Evolutionary conservation across 1,139 yeast genomes (phyloP).

Genomic region (Blastobotrys ciferrii): DNA sequence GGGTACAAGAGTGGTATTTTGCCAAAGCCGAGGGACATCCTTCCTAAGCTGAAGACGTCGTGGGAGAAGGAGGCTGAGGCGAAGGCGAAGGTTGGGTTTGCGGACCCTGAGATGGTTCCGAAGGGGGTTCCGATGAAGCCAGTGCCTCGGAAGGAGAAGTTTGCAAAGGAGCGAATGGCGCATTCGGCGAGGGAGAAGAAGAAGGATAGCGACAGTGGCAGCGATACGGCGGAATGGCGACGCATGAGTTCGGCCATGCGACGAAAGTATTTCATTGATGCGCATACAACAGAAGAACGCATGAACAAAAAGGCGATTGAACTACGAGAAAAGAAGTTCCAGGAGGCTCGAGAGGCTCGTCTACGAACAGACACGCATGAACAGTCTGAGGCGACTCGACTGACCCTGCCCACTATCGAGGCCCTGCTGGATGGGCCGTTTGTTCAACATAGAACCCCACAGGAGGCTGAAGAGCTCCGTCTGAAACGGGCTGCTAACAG

Average conservation of each 20-base stretch:
- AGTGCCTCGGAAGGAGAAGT: slow-evolving; percentile 47
- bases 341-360: slow-evolving; percentile 37
- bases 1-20: slow-evolving; percentile 74
- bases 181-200: slow-evolving; percentile 47
- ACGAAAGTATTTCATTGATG: slow-evolving; percentile 64
- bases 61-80: slow-evolving; percentile 41
- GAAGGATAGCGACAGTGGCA: slow-evolving; percentile 36
- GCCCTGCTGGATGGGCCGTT: slow-evolving; percentile 60
- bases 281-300: slow-evolving; percentile 61
- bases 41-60: slow-evolving; percentile 48
- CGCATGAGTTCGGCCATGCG: slow-evolving; percentile 64
- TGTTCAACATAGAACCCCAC: slow-evolving; percentile 67
- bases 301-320: slow-evolving; percentile 42
- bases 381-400: slow-evolving; percentile 52
- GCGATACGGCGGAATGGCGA: slow-evolving; percentile 53
- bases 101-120: slow-evolving; percentile 74
- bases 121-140: slow-evolving; percentile 58
- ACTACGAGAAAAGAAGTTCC: slow-evolving; percentile 30
- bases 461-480: slow-evolving; percentile 52
- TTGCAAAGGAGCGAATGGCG: slow-evolving; percentile 58
- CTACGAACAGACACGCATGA: slow-evolving; percentile 36
- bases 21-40: slow-evolving; percentile 70
- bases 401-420: slow-evolving; percentile 81
- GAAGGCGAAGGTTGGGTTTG: slow-evolving; percentile 62
- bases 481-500: slow-evolving; percentile 57